Evolutionary conservation across 257 asterid species (phyloP), one percentile per base, ranked within the genome.

Genomic region (Agastache rugosa): DNA sequence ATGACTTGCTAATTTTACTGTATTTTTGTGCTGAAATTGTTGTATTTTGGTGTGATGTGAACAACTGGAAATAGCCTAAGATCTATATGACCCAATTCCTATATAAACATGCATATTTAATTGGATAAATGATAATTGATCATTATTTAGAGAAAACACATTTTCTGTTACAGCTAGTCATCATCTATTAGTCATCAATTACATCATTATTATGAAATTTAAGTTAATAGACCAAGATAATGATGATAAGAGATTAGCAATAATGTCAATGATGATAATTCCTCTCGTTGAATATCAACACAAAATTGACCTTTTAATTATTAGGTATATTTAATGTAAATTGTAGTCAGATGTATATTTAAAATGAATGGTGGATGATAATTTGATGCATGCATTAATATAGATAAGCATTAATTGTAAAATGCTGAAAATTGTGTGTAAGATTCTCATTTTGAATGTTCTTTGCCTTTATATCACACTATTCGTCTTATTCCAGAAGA

Each of bases 141-240:
- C 37, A 4, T 31, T 31, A 31, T 31, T 31, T 31, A 31, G 35
- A 31, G 51, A 10, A 29, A 37, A 34, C 35, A 17, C 11, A 70
- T 31, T 69, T 50, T 34, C 47, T 44, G 47, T 72, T 65, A 72
- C 74, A 70, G 17, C 74, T 79, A 75, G 65, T 63, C 74, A 74
- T n/a, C n/a, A 62, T 45, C n/a, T 29, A 17, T 67, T 68, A 67
- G 79, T 73, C 69, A 31, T 63, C 34, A 3, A 27, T 4, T 27
- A 15, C 69, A 77, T 64, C 27, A 67, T 71, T 22, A 31, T 63
- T 3, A 31, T 31, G 37, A 31, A 31, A 31, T 31, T 29, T 31
- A 31, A 47, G 80, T 25, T 23, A 75, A 11, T 41, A 34, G 29
- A 34, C 8, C 69, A 37, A 37, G 11, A 27, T 66, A 44, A 71